Percentiles rank a stretch among this genome's conserved stretches.
phyloP scores from a whole-genome alignment of 2,329 filamentous ascomycete genomes.

The Ceratocystis eucalypticola region DNA sequence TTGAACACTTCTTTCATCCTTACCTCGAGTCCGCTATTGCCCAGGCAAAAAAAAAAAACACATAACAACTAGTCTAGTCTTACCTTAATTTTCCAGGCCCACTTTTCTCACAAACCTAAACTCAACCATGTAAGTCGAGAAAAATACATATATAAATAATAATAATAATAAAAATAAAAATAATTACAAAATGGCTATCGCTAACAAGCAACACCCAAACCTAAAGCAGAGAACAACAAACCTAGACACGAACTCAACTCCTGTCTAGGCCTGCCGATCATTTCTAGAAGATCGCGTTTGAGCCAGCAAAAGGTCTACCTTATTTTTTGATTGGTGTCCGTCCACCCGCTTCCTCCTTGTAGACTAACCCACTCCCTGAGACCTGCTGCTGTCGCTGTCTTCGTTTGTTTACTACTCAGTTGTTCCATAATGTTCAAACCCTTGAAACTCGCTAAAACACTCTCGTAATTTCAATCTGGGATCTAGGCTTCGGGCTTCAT shows the following conservation, averaged over 20 bases:
- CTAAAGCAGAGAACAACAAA: not conserved
- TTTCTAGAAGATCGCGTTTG: conserved; percentile 4
- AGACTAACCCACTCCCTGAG: not conserved
- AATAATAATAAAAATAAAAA: not conserved
- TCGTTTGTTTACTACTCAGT: not conserved
- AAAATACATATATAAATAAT: not conserved
- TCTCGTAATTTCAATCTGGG: conserved; percentile 31
- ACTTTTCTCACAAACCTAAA: conserved; percentile 5
- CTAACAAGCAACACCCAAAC: not conserved
- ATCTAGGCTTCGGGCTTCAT: not conserved
- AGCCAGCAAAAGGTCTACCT: conserved; percentile 5
- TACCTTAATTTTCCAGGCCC: not conserved
- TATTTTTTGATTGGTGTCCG: not conserved
- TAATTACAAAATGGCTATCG: no score
- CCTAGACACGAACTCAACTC: not conserved
- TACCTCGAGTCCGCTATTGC: not conserved
- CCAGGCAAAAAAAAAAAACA: not conserved
- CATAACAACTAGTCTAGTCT: not conserved
- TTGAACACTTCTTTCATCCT: not conserved
- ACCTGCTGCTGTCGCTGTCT: not conserved
- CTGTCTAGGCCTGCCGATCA: conserved; percentile 3
- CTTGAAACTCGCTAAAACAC: conserved; percentile 42
- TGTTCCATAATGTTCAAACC: conserved; percentile 21
- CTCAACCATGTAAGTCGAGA: not conserved
- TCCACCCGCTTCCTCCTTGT: not conserved